These are phyloP conservation scores for Rutidosis leptorrhynchoides DNA, from an alignment of 129 eudicot species.

Conservation along the genomic window DNA sequence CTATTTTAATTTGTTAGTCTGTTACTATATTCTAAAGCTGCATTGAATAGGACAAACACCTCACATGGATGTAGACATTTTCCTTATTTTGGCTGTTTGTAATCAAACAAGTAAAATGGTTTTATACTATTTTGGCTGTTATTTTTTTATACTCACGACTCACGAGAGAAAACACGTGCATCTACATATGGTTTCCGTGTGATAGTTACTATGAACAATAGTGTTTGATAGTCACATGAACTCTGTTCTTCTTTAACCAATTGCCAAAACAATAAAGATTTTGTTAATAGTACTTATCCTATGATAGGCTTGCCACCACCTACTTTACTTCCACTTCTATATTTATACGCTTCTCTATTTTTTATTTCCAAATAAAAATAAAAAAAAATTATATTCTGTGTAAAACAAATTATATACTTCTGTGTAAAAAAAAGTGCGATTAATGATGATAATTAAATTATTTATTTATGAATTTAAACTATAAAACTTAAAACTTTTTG, in stretches of 20 bases:
- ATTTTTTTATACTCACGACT: background rate
- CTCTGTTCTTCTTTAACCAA: slow-evolving; percentile 1
- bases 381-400: too few species aligned
- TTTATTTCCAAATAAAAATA: too few species aligned
- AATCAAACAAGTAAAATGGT: slow-evolving; percentile 17
- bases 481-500: too few species aligned
- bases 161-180: background rate
- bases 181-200: slow-evolving; percentile 21
- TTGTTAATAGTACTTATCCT: background rate
- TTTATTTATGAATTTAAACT: too few species aligned
- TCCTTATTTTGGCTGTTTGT: slow-evolving; percentile 25
- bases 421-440: too few species aligned
- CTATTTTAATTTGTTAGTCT: too few species aligned
- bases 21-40: background rate
- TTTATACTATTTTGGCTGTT: too few species aligned
- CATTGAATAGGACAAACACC: slow-evolving; percentile 17
- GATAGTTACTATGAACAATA: slow-evolving; percentile 11
- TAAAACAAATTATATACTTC: too few species aligned
- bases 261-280: background rate
- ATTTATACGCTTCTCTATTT: too few species aligned
- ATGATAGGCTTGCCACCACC: background rate
- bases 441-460: too few species aligned
- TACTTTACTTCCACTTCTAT: background rate
- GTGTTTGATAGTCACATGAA: slow-evolving; percentile 22
- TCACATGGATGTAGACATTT: slow-evolving; percentile 25